Base-by-base conservation (phyloP, 306 rosid species). In the Prunus mume region DNA sequence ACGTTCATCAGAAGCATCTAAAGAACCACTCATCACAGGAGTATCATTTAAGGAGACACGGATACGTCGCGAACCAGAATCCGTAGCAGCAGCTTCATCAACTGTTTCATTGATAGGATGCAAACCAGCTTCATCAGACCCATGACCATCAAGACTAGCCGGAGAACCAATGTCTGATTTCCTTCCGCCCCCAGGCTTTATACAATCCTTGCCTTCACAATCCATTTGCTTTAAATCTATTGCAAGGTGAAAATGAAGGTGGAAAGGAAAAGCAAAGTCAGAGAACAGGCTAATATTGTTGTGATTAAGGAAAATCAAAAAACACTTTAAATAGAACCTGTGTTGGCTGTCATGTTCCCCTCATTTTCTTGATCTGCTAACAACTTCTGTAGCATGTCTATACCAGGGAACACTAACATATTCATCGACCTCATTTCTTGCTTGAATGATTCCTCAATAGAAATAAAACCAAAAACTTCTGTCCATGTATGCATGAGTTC, bases 371-470 rank as follows among this genome's bases (percentile, higher is more conserved):
- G 87, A 64, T 77, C 84, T 72, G 71, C 79, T 22, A 95, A 75
- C 81, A 87, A 70, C 91, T 96, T 96, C 86, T 93, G 93, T 78
- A 93, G 86, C 99, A 96, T 88, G 88, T 91, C 96, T 81, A 91
- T 92, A 63, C 99, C 99, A 65, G 97, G 99, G 91, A 95, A 95
- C 72, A 90, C 96, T 81, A 95, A 73, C 93, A 93, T 91, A 84
- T 93, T 93, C 88, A 93, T 79, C 47, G 89, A 85, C 72, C 88
- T 83, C 89, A 88, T 89, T 76, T 90, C 93, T 75, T 83, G 87
- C 85, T 88, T 91, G 72, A 93, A 91, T 27, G 93, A 79, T 74
- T 88, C 90, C 83, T 90, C 89, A 56, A 91, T 83, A 80, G 83
- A 87, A 19, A 84, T 90, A 88, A 91, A 93, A 79, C 97, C 97